Conservation (phyloP, 164 flowering plant species). For the Liquidambar formosana region DNA sequence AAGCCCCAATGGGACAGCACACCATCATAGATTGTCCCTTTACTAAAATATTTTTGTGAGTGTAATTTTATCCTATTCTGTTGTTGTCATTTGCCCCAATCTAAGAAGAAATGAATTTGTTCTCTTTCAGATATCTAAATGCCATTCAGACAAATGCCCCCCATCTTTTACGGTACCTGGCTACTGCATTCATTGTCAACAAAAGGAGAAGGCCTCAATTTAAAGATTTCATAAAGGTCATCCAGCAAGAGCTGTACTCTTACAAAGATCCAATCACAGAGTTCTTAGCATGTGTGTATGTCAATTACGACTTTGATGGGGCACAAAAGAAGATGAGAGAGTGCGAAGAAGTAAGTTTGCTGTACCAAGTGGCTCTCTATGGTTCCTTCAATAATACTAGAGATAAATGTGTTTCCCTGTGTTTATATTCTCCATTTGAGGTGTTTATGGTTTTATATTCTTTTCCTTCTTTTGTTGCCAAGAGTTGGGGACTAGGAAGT, state of each 20-base stretch:
- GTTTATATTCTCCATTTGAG: too few species aligned
- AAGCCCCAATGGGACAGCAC: too few species aligned
- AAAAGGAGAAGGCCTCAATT: constrained; percentile 90
- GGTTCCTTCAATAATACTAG: too few species aligned
- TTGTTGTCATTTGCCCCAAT: neutral
- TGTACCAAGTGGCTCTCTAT: neutral
- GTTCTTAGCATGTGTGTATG: constrained; percentile 83
- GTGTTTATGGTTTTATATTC: too few species aligned
- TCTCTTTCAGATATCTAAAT: constrained; percentile 69
- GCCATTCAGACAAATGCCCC: constrained; percentile 98
- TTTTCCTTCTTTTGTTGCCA: neutral
- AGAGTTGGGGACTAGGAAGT: neutral
- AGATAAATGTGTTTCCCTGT: too few species aligned
- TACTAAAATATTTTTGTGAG: too few species aligned
- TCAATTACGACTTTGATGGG: constrained; percentile 95
- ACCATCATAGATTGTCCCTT: too few species aligned
- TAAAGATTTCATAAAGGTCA: constrained; percentile 89
- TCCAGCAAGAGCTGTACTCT: constrained; percentile 86
- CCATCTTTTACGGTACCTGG: constrained; percentile 89
- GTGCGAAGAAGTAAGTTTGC: constrained; percentile 79
- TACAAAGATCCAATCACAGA: constrained; percentile 91
- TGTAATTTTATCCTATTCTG: too few species aligned
- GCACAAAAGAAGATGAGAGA: constrained; percentile 95
- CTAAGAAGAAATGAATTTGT: neutral
- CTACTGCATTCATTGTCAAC: constrained; percentile 92